Conservation (phyloP, 164 flowering plant genomes). For the Stephania japonica region DNA sequence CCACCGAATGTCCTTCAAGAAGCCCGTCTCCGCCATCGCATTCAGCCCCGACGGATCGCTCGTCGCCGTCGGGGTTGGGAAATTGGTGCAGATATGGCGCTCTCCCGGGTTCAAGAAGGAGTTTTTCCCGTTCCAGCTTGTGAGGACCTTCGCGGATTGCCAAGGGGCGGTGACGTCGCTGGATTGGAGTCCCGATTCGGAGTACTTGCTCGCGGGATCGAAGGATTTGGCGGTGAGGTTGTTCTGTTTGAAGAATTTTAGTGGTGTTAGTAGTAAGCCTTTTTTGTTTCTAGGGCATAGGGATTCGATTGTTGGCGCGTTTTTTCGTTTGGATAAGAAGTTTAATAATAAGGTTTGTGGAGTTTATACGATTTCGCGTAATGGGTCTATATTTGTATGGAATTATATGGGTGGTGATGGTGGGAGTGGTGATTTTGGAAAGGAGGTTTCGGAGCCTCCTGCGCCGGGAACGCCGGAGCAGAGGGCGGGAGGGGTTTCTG, state of each 20-base stretch:
- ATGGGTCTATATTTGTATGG: constrained; percentile 77
- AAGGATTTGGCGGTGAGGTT: constrained; percentile 80
- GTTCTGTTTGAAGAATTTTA: constrained; percentile 48
- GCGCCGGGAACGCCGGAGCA: constrained; percentile 82
- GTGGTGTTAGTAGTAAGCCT: constrained; percentile 40
- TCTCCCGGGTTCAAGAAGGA: constrained; percentile 80
- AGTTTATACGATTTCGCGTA: constrained; percentile 63
- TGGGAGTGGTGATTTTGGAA: constrained; percentile 20
- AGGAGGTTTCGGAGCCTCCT: constrained; percentile 39
- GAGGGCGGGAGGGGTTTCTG: not conserved
- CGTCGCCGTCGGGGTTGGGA: constrained; percentile 77
- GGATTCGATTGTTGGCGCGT: constrained; percentile 63
- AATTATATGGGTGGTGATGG: constrained; percentile 27
- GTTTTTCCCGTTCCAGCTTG: constrained; percentile 72
- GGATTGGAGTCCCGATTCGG: constrained; percentile 77
- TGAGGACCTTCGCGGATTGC: constrained; percentile 64
- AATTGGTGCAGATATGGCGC: constrained; percentile 77
- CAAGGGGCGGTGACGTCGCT: constrained; percentile 51
- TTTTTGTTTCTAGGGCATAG: constrained; percentile 79
- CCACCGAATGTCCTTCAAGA: constrained; percentile 76
- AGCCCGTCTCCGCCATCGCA: constrained; percentile 44
- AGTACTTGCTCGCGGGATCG: constrained; percentile 71
- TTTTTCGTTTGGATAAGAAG: constrained; percentile 63
- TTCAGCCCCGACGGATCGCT: constrained; percentile 69
- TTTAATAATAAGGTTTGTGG: constrained; percentile 32